Conservation (phyloP, 352 stramenopile genomes). For the Globisporangium spiculum region DNA sequence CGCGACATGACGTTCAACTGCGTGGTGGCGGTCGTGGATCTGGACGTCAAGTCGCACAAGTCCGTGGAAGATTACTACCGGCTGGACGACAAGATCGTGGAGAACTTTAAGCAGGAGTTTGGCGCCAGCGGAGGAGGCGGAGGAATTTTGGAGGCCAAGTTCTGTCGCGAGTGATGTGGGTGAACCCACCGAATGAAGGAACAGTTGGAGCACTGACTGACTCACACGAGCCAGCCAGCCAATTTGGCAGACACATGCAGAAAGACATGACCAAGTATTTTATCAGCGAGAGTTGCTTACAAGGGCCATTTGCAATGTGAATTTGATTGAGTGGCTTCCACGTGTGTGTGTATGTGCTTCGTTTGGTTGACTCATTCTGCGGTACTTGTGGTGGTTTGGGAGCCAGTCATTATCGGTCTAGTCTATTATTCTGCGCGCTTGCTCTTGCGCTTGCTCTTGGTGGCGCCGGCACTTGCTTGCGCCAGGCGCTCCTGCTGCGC, state of each 20-base stretch:
- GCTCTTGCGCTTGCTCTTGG: constrained; percentile 21
- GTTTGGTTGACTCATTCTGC: not conserved
- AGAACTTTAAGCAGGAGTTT: constrained; percentile 51
- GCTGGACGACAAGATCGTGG: constrained; percentile 76
- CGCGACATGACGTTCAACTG: constrained; percentile 71
- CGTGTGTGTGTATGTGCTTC: too few relatives aligned
- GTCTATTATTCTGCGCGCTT: not conserved
- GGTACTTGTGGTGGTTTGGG: too few relatives aligned
- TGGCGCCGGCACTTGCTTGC: constrained; percentile 1
- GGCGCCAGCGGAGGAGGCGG: constrained; percentile 22
- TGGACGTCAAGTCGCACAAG: constrained; percentile 88
- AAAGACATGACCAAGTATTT: not conserved
- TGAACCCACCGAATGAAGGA: not conserved
- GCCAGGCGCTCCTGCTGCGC: constrained; percentile 45
- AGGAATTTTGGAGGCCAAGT: constrained; percentile 17
- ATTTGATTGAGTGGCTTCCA: not conserved
- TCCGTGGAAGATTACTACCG: constrained; percentile 80
- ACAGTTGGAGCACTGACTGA: not conserved
- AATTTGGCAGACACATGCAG: not conserved
- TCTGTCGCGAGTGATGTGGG: constrained; percentile 38
- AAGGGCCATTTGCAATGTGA: not conserved
- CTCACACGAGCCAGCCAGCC: not conserved
- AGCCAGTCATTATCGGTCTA: not conserved
- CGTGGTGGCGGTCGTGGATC: constrained; percentile 79
- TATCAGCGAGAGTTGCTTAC: not conserved